phyloP scores from a whole-genome alignment of 1,139 yeast species.

The Geotrichum carabidarum region DNA sequence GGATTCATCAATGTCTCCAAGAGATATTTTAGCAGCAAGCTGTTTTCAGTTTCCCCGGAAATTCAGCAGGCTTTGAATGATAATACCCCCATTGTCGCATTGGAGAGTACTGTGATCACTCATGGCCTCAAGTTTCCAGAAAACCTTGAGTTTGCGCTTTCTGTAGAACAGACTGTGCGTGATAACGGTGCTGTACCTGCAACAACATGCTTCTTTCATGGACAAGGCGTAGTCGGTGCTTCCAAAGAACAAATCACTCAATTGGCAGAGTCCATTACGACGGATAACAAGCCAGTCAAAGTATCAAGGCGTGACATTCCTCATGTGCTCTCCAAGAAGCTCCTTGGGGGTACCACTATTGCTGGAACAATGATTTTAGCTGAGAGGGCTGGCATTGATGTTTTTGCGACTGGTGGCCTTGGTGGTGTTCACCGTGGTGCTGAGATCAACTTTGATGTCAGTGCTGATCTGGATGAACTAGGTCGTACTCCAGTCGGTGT shows the following conservation, averaged over 20 bases:
- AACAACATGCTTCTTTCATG: slow-evolving; percentile 72
- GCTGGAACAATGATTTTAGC: slow-evolving; percentile 86
- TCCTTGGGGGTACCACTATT: slow-evolving; percentile 84
- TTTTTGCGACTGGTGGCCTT: slow-evolving; percentile 89
- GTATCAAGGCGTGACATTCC: slow-evolving; percentile 82
- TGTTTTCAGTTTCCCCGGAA: slow-evolving; percentile 49
- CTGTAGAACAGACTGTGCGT: slow-evolving; percentile 61
- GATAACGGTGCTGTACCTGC: slow-evolving; percentile 74
- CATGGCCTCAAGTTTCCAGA: slow-evolving; percentile 86
- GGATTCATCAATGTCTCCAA: not conserved
- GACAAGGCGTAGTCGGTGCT: slow-evolving; percentile 68
- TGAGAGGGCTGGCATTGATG: slow-evolving; percentile 66
- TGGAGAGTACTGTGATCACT: slow-evolving; percentile 83
- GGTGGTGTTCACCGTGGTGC: slow-evolving; percentile 91
- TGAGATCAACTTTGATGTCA: slow-evolving; percentile 67
- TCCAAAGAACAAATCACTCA: slow-evolving; percentile 43
- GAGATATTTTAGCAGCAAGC: slow-evolving; percentile 2
- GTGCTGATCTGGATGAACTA: slow-evolving; percentile 83
- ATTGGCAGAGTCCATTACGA: slow-evolving; percentile 43
- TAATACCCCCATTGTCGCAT: slow-evolving; percentile 63
- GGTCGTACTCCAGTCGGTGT: slow-evolving; percentile 81
- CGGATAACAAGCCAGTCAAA: slow-evolving; percentile 43
- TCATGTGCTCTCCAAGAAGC: slow-evolving; percentile 55
- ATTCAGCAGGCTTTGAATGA: slow-evolving; percentile 55
- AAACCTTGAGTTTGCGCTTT: slow-evolving; percentile 64